Evolutionary conservation across 2,329 filamentous ascomycete genomes (phyloP), one percentile per base, ranked within the genome.

Genomic region (Fusarium sp.): DNA sequence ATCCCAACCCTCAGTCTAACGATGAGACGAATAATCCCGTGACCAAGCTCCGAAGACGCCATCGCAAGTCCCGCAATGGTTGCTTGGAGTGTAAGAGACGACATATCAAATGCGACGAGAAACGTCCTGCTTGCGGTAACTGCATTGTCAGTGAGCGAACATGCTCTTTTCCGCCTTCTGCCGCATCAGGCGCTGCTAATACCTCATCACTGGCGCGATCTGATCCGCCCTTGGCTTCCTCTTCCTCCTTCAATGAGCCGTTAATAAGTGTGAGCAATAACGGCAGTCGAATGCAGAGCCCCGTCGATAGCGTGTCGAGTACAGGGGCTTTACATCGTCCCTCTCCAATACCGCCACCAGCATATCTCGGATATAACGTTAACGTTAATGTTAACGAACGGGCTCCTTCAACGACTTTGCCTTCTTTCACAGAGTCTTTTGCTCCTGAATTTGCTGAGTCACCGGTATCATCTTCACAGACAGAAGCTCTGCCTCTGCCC

Each of bases 61-160:
- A 82, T 71, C 77, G 78, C 47, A 82, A 82, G 65, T 82, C 80
- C n/a, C 75, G 80, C 22, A 81, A 80, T 51, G 80, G 81, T 30
- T 82, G 81, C 65, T 76, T 67, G 59, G 80, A 81, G 66, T 82
- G 81, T 73, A 82, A 82, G 72, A 67, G 79, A 18, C 76, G 81
- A 3, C 81, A 82, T 46, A 81, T 82, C 57, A 81, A 81, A 37
- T 84, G 82, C 73, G 82, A 84, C 57, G 81, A 84, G 71, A 77
- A 67, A 10, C 78, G 77, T 6, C 82, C 82, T 3, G 61, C 76
- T 2, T 84, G 82, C 63, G 77, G 76, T 46, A 81, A 83, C 61
- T 84, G 82, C 67, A 70, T 75, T 22, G 78, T 79, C 45, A 78
- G 78, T 42, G 77, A 81, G 52, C 75, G 79, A 9, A 60, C 64